phyloP scores from a whole-genome alignment of 2,329 filamentous ascomycete species.

The Talaromyces amestolkiae region DNA sequence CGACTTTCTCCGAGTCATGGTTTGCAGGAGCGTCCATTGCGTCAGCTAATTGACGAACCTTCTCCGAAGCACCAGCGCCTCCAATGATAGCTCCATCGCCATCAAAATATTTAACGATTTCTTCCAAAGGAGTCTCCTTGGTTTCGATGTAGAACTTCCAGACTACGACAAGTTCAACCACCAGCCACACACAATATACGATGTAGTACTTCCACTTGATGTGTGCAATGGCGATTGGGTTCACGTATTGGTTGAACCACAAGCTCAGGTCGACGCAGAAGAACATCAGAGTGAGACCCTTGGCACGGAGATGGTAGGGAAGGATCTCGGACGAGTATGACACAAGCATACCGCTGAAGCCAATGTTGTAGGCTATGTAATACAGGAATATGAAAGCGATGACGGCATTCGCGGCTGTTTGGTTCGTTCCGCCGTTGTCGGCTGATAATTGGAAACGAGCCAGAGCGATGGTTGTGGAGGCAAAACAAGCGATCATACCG shows the following conservation, averaged over 20 bases:
- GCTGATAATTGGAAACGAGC: constrained; percentile 25
- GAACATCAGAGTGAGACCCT: constrained; percentile 33
- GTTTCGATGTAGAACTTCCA: constrained; percentile 35
- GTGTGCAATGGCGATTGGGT: constrained; percentile 9
- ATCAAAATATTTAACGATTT: constrained; percentile 23
- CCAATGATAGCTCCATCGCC: constrained; percentile 18
- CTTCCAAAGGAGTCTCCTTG: constrained; percentile 34
- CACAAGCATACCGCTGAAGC: constrained; percentile 29
- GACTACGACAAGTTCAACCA: constrained; percentile 30
- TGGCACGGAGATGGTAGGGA: constrained; percentile 39
- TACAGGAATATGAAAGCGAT: constrained; percentile 29
- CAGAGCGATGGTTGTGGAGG: constrained; percentile 18
- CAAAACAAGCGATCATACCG: constrained; percentile 25
- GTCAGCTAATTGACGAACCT: background rate
- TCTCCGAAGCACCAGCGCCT: constrained; percentile 7
- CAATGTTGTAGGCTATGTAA: constrained; percentile 32
- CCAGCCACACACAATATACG: constrained; percentile 31
- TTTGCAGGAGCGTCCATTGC: background rate
- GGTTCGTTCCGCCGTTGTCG: constrained; percentile 2
- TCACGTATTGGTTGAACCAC: constrained; percentile 28
- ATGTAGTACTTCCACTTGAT: constrained; percentile 19
- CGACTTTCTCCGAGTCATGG: constrained; percentile 5
- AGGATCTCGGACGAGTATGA: constrained; percentile 32
- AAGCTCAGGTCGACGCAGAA: constrained; percentile 29
- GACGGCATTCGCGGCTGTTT: constrained; percentile 30